Percentiles rank a stretch among this genome's conserved stretches.
phyloP scores from a whole-genome alignment of 2,329 filamentous ascomycete species.

The Sarocladium kiliense region DNA sequence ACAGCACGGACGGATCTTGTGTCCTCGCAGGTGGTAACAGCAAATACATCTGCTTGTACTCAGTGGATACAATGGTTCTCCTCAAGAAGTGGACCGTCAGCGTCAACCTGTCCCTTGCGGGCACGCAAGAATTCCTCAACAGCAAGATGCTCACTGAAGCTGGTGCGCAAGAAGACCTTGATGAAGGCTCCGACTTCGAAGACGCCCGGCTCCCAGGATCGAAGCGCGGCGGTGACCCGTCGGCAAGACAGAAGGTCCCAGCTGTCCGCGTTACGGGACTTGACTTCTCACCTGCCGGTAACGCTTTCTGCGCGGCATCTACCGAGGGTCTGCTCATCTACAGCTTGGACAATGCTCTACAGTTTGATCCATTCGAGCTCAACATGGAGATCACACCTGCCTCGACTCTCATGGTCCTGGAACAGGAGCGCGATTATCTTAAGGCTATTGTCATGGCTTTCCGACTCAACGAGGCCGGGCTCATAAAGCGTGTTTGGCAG shows the following conservation, averaged over 20 bases:
- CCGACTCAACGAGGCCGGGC: constrained; percentile 78
- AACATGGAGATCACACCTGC: constrained; percentile 90
- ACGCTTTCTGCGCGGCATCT: constrained; percentile 88
- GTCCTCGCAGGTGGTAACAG: constrained; percentile 89
- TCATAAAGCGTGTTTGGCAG: constrained; percentile 84
- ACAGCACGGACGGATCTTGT: constrained; percentile 89
- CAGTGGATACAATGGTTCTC: constrained; percentile 85
- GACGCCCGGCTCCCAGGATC: constrained; percentile 79
- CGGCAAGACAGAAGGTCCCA: constrained; percentile 67
- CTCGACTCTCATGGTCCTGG: constrained; percentile 66
- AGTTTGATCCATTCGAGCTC: constrained; percentile 95
- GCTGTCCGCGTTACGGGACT: constrained; percentile 83
- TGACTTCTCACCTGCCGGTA: constrained; percentile 82
- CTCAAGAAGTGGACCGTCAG: constrained; percentile 95
- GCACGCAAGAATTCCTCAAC: constrained; percentile 95
- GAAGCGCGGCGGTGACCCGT: constrained; percentile 77
- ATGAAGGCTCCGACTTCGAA: constrained; percentile 86
- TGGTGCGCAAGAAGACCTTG: constrained; percentile 77
- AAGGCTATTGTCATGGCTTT: constrained; percentile 97
- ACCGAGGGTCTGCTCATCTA: constrained; percentile 94
- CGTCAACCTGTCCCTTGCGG: constrained; percentile 90
- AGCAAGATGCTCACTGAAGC: constrained; percentile 88
- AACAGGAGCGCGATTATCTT: constrained; percentile 71
- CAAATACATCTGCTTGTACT: constrained; percentile 98
- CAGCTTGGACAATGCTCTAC: constrained; percentile 74